Evolutionary conservation across 345 rosid species (phyloP).

Genomic region (Rhodamnia rubescens): DNA sequence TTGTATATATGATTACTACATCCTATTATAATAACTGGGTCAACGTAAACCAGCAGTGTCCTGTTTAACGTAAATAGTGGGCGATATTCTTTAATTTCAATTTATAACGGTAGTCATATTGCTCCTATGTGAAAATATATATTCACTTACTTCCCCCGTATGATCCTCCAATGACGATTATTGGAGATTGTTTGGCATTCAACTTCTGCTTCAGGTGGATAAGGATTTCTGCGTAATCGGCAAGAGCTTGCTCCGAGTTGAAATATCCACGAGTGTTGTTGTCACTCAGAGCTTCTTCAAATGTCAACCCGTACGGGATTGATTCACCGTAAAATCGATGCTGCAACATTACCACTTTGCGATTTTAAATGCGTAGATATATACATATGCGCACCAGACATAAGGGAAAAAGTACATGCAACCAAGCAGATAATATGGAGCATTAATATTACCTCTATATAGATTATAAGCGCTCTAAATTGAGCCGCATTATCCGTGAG

Average conservation of each 20-base stretch:
- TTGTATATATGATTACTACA: background rate
- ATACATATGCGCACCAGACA: background rate
- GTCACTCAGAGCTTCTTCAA: constrained; percentile 32
- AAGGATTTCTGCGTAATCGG: constrained; percentile 45
- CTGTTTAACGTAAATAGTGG: background rate
- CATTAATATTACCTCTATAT: background rate
- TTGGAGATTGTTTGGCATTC: constrained; percentile 46
- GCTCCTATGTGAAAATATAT: background rate
- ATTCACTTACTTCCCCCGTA: constrained; percentile 52
- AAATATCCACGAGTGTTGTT: constrained; percentile 37
- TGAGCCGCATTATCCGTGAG: no score
- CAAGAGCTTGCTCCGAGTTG: constrained; percentile 46
- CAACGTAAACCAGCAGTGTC: background rate
- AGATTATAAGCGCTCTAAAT: background rate
- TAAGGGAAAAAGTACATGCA: background rate
- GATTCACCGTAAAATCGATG: constrained; percentile 57
- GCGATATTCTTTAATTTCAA: background rate
- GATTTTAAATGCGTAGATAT: background rate
- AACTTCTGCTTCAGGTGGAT: constrained; percentile 41
- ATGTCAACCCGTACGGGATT: constrained; percentile 40
- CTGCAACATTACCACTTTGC: constrained; percentile 15
- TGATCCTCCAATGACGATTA: constrained; percentile 62
- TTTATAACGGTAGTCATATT: background rate
- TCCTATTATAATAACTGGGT: background rate
- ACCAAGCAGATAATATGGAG: background rate